phyloP scores from a whole-genome alignment of 1,284 basidiomycete genomes.

The Ustilago curta region DNA sequence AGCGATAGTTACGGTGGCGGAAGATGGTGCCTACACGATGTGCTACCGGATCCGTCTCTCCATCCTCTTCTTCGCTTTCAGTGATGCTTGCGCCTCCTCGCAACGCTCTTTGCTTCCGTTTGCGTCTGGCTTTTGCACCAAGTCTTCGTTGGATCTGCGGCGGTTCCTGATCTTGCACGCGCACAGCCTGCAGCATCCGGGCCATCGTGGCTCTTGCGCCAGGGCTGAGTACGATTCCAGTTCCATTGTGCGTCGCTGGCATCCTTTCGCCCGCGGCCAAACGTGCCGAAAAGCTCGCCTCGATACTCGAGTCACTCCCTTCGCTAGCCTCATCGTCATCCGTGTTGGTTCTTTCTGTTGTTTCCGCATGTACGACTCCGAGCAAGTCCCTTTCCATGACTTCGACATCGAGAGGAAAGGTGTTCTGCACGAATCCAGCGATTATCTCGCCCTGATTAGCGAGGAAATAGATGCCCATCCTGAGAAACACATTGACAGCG shows the following conservation, averaged over 20 bases:
- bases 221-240: slow-evolving; percentile 15
- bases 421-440: slow-evolving; percentile 38
- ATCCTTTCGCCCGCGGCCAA: not conserved
- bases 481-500: slow-evolving; percentile 40
- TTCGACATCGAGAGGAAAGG: slow-evolving; percentile 44
- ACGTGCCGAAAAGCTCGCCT: slow-evolving; percentile 17
- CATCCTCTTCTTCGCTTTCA: not conserved
- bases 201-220: slow-evolving; percentile 16
- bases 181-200: slow-evolving; percentile 31
- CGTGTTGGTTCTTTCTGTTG: not conserved
- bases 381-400: slow-evolving; percentile 35
- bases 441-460: slow-evolving; percentile 42
- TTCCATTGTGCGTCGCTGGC: not conserved
- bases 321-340: slow-evolving; percentile 17
- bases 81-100: too few relatives aligned
- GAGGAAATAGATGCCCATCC: slow-evolving; percentile 25
- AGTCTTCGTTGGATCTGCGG: slow-evolving; percentile 21
- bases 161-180: slow-evolving; percentile 17
- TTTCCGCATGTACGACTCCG: slow-evolving; percentile 7
- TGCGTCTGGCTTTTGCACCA: not conserved
- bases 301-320: slow-evolving; percentile 37
- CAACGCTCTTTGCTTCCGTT: not conserved
- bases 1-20: slow-evolving; percentile 53
- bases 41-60: slow-evolving; percentile 13
- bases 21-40: slow-evolving; percentile 53